phyloP scores from a whole-genome alignment of 495 filamentous ascomycete genomes.

The Hypoxylon trugodes region DNA sequence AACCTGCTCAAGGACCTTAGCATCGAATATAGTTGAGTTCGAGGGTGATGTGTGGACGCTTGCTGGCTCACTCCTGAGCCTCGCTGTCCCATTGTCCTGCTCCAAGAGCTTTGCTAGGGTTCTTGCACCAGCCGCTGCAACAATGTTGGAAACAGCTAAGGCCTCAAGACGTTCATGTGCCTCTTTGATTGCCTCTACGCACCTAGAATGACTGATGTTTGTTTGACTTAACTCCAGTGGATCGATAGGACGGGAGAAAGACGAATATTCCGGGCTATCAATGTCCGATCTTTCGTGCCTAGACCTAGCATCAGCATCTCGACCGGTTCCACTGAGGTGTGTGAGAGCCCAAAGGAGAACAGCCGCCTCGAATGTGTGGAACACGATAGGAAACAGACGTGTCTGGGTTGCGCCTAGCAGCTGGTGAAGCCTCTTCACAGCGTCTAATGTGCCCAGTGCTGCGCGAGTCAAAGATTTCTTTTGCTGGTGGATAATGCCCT shows the following conservation, averaged over 20 bases:
- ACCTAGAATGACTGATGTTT: background rate
- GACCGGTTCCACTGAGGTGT: background rate
- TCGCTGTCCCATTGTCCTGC: too few species aligned
- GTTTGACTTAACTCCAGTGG: background rate
- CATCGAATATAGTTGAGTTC: too few species aligned
- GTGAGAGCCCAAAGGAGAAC: conserved; percentile 1
- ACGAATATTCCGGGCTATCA: background rate
- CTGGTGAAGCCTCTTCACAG: conserved; percentile 22
- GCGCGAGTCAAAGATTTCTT: conserved; percentile 32
- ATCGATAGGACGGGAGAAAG: conserved; percentile 5
- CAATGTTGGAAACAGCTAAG: background rate
- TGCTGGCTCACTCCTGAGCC: too few species aligned
- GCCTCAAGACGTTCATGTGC: conserved; percentile 3
- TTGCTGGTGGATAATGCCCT: conserved; percentile 30
- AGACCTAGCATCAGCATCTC: background rate
- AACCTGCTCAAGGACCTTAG: too few species aligned
- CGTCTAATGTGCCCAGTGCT: conserved; percentile 18
- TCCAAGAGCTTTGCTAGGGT: background rate
- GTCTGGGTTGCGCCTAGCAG: conserved; percentile 35
- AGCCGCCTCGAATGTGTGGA: conserved; percentile 39
- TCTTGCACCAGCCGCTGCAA: conserved; percentile 4
- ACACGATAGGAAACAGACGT: conserved; percentile 32
- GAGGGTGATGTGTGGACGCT: too few species aligned
- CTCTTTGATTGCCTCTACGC: conserved; percentile 6
- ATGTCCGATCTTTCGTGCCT: background rate